Base-by-base conservation (phyloP, 2,329 filamentous ascomycete genomes). In the Cyphellophora attinorum region DNA sequence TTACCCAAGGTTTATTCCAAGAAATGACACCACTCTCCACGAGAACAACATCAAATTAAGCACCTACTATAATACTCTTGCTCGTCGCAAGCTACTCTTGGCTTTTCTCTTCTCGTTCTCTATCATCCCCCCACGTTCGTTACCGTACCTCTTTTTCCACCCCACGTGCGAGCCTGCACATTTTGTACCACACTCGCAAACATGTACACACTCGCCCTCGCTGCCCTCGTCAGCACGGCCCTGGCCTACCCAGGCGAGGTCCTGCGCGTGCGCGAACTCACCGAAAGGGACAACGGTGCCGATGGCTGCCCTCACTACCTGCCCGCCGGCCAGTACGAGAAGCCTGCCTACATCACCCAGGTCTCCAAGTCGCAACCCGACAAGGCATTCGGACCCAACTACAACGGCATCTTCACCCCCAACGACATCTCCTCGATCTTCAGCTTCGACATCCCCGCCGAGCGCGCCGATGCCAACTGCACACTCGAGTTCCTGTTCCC, bases 401-500 rank as follows among this genome's bases (percentile, higher is more conserved):
- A 62, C 57, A 68, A 71, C 43, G 76, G 74, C 34, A 65, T 67
- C 8, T 61, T 79, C 23, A 70, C 68, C 10, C 55, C 62, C 12
- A 60, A 56, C 13, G 63, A 59, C 36, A 55, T 71, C 31, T 71
- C 70, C 6, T 69, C 70, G 10, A 69, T 81, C 50, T 82, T 79
- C 68, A 80, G 80, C 61, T 83, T 83, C 57, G 75, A 80, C 50
- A 71, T 83, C 28, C 72, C 71, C 1, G 42, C 55, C 3, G 55
- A 58, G 4, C 66, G 74, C 46, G 47, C 60, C 6, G 73, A 71
- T 46, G 72, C 74, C 57, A 72, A 59, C 5, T 84, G 79, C 60
- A 70, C 65, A 36, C 60, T 82, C 6, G 60, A 76, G 37, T 83
- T 83, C 68, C 61, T 80, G 29, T 72, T 81, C 57, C 79, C 79